Evolutionary conservation across 495 filamentous ascomycete genomes (phyloP).

Genomic region (Penicillium salamii): DNA sequence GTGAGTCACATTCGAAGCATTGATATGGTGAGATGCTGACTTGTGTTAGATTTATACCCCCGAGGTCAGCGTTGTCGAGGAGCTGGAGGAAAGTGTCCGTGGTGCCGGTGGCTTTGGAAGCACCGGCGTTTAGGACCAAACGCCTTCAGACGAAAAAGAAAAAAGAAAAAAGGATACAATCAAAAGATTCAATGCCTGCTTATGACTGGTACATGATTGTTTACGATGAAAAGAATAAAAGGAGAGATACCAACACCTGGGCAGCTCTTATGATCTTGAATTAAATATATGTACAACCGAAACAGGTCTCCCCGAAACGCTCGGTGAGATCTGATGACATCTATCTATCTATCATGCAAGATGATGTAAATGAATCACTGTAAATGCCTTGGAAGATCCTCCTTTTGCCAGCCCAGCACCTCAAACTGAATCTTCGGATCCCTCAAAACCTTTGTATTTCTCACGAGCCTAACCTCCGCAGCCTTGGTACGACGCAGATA

Average conservation of each 20-base stretch:
- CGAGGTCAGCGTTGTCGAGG: constrained; percentile 79
- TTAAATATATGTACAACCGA: constrained; percentile 17
- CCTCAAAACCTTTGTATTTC: constrained; percentile 63
- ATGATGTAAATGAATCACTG: constrained; percentile 10
- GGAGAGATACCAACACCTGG: too few relatives aligned
- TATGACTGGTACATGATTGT: not conserved
- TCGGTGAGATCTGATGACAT: too few relatives aligned
- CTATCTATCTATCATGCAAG: constrained; percentile 1
- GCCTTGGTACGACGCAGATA: constrained; percentile 71
- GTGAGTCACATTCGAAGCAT: constrained; percentile 29
- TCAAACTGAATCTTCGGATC: constrained; percentile 51
- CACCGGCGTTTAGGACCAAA: constrained; percentile 54
- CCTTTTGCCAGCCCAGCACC: constrained; percentile 35
- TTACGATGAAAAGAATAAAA: constrained; percentile 7
- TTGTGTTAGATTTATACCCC: constrained; percentile 75
- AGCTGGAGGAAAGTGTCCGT: constrained; percentile 85
- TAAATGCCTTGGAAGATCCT: constrained; percentile 28
- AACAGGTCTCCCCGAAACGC: not conserved
- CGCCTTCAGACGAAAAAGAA: not conserved
- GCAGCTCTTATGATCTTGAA: too few relatives aligned
- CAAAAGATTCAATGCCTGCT: constrained; percentile 5
- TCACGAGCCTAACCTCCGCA: constrained; percentile 74
- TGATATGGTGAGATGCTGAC: constrained; percentile 1
- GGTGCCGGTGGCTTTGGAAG: constrained; percentile 94
- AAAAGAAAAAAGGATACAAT: too few relatives aligned